Base-by-base conservation (phyloP, 2,329 filamentous ascomycete species). In the Botryotinia calthae region DNA sequence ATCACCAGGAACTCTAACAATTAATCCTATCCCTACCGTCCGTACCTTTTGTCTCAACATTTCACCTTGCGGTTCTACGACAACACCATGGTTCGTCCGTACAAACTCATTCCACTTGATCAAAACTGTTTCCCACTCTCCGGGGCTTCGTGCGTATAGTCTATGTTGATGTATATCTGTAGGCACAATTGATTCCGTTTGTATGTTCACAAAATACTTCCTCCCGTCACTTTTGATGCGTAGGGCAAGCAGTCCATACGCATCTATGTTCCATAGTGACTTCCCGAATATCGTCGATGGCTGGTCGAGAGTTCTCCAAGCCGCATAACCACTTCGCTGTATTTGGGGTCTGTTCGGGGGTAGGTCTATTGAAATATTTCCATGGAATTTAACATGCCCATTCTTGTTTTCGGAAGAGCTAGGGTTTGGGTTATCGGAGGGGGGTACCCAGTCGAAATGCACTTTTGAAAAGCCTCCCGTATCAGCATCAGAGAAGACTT, bases 151-250 rank as follows among this genome's bases (percentile, higher is more conserved):
- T 14, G 91, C 87, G 77, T 94, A 97, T 7, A 99, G 83, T 67
- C 96, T 87, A 82, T 99, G 96, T 82, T 99, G 96, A 82, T 98
- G 96, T 75, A 99, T 86, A 81, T 99, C 96, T n/a, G 94, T 95
- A 18, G 94, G 93, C 65, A 97, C 93, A 72, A 99, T 91, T 1
- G 93, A 93, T 80, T 99, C 95, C 4, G 95, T 97, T 84, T 98
- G 96, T 25, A 99, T 85, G 82, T 99, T 99, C 79, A 99, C 89
- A 73, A 97, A 93, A 84, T 98, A 99, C 79, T 93, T 92, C 73
- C 96, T 87, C 25, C 94, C 95, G 80, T 98, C 96, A 4, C 93
- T 95, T 82, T 94, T 96, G 78, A 99, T 87, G 22, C 95, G 91
- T 79, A 99, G 83, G 0, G 94, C 95, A 16, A 99, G 90, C 82